Percentiles rank a stretch among this genome's conserved stretches.
These are phyloP conservation scores for Entomortierella parvispora DNA, from an alignment of 192 early-diverging fungal genomes.

Conservation along the genomic window DNA sequence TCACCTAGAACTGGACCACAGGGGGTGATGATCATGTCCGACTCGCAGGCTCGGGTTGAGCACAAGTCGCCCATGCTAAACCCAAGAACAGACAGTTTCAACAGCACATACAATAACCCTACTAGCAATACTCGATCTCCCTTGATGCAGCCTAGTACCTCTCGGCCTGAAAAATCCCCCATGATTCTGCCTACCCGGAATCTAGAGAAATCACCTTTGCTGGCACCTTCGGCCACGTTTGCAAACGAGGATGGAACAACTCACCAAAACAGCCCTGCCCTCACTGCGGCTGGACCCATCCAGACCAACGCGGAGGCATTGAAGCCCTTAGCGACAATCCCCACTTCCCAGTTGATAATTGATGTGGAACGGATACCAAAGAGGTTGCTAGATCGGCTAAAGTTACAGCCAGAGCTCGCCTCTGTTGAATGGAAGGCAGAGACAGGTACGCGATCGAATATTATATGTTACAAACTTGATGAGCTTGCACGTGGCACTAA, in stretches of 20 bases:
- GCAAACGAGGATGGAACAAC: constrained; percentile 15
- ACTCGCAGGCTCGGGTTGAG: not conserved
- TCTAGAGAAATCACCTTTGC: constrained; percentile 9
- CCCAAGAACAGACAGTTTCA: constrained; percentile 8
- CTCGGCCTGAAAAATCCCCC: constrained; percentile 20
- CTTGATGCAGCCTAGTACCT: not conserved
- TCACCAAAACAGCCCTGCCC: not conserved
- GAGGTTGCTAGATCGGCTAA: constrained; percentile 26
- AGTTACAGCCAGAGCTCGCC: constrained; percentile 24
- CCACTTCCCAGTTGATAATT: constrained; percentile 18
- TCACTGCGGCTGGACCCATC: not conserved
- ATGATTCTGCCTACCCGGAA: constrained; percentile 11
- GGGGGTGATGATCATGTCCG: not conserved
- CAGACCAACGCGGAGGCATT: not conserved
- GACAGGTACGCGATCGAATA: constrained; percentile 12
- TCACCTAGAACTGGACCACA: constrained; percentile 35
- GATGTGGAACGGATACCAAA: constrained; percentile 45
- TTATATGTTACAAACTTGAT: too few relatives aligned
- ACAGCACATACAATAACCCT: too few relatives aligned
- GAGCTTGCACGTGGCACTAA: not conserved
- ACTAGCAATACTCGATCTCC: not conserved
- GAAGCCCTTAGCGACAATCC: too few relatives aligned
- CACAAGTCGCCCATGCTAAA: constrained; percentile 12
- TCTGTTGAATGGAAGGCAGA: constrained; percentile 34
- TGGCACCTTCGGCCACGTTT: constrained; percentile 1